Evolutionary conservation across 2,329 filamentous ascomycete species (phyloP).

Genomic region (Cladosporium sp.): DNA sequence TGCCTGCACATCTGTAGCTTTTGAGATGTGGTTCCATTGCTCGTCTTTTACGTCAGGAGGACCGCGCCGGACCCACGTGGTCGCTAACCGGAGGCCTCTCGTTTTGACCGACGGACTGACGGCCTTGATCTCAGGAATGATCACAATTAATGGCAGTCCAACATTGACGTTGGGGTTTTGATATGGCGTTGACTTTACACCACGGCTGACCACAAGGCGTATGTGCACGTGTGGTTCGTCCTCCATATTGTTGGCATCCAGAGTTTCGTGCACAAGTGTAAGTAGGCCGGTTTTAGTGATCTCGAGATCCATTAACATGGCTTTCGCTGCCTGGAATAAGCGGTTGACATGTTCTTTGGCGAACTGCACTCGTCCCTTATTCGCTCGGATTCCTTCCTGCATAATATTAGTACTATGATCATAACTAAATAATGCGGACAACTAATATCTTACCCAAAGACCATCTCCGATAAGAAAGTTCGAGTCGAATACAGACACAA

Average conservation of each 20-base stretch:
- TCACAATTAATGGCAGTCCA: background rate
- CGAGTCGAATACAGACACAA: background rate
- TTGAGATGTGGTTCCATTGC: background rate
- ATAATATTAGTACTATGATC: background rate
- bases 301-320: constrained; percentile 1
- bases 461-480: background rate
- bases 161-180: background rate
- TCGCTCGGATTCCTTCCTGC: background rate
- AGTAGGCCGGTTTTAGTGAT: background rate
- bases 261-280: background rate
- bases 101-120: background rate
- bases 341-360: background rate
- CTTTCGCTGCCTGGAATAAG: constrained; percentile 1
- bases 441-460: background rate
- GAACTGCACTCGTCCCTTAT: background rate
- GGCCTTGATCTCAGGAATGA: constrained; percentile 6
- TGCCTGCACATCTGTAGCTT: background rate
- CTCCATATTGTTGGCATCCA: background rate
- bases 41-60: constrained; percentile 1
- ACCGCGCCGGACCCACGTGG: background rate
- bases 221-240: background rate
- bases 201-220: background rate
- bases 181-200: background rate
- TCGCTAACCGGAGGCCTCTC: background rate
- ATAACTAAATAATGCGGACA: background rate